Conservation (phyloP, 805 yeast genomes). For the Ogataea kodamae region DNA sequence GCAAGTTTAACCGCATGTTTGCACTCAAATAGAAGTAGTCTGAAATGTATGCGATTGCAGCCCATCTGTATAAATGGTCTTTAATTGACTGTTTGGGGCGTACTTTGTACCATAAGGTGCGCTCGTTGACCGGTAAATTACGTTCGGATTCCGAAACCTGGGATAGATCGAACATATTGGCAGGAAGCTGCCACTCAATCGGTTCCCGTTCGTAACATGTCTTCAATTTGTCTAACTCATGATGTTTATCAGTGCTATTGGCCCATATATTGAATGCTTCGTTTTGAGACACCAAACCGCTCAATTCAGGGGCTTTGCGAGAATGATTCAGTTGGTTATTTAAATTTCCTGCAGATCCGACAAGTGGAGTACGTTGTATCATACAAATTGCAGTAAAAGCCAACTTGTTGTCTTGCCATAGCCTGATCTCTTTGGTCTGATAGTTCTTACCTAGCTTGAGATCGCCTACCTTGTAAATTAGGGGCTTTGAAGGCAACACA, state of each 20-base stretch:
- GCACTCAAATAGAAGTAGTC: constrained; percentile 55
- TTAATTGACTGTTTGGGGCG: constrained; percentile 25
- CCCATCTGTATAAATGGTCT: constrained; percentile 43
- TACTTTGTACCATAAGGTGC: constrained; percentile 33
- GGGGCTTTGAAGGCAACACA: constrained; percentile 44
- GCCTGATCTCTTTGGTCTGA: constrained; percentile 50
- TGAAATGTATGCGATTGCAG: constrained; percentile 55
- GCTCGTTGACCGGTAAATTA: constrained; percentile 18
- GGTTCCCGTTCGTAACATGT: constrained; percentile 33
- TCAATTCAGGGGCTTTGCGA: constrained; percentile 27
- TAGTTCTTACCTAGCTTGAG: constrained; percentile 52
- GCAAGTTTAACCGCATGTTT: constrained; percentile 48
- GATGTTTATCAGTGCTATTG: constrained; percentile 19
- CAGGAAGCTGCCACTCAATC: constrained; percentile 33
- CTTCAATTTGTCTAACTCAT: constrained; percentile 24
- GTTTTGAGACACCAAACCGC: constrained; percentile 28
- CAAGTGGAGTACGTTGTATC: constrained; percentile 34
- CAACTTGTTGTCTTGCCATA: constrained; percentile 49
- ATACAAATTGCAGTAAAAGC: constrained; percentile 52
- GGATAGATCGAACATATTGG: constrained; percentile 31
- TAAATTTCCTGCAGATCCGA: constrained; percentile 32
- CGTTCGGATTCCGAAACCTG: constrained; percentile 21
- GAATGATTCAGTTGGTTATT: constrained; percentile 31
- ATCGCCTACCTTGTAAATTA: constrained; percentile 51
- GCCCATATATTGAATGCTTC: constrained; percentile 31